Evolutionary conservation across 352 stramenopile species (phyloP), one percentile per base, ranked within the genome.

Genomic region (Phytophthora macrochlamydospora): DNA sequence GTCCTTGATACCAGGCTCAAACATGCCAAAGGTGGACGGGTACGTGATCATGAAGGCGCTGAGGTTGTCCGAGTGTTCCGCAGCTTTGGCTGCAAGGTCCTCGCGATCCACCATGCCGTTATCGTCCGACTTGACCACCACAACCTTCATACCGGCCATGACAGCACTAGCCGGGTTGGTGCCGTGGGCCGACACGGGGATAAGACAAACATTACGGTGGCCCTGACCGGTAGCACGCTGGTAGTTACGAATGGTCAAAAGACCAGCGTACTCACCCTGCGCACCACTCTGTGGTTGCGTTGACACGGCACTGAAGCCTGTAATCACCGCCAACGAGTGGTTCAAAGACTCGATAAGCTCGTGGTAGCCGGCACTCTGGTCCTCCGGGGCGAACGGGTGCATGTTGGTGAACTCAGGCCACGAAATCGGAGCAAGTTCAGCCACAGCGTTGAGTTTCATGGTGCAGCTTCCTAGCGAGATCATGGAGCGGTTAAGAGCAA

Each of bases 401-500:
- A 99, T 93, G 74, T 99, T 97, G 50, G 86, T 94, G 75, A 99
- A 98, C 69, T 98, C 95, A 35, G 84, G 87, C 98, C 97, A 99
- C 11, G 97, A 98, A 11, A 99, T 84, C 2, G 98, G 97, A 42
- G 98, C 92, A 79, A 99, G 94, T 82, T 99, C 97, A 56, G 89
- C 90, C 18, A 98, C 97, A 32, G 97, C 94, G 72, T 99, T 99
- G 8, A 99, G 87, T 83, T 99, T 99, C 98, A 99, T 99, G n/a
- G 98, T 99, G 74, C 98, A 99, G 18, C 96, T 99, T 45, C 98
- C 98, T 5, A 99, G 87, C 40, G 97, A 98, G 78, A 99, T 99
- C 98, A 99, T 99, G 52, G 96, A 99, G 58, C 97, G 93, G 82
- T 99, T 99, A n/a, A 99, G 90, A 14, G 97, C 91, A 37, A 99